Evolutionary conservation across 805 yeast species (phyloP), one percentile per base, ranked within the genome.

Genomic region (Wickerhamomyces queroliae): DNA sequence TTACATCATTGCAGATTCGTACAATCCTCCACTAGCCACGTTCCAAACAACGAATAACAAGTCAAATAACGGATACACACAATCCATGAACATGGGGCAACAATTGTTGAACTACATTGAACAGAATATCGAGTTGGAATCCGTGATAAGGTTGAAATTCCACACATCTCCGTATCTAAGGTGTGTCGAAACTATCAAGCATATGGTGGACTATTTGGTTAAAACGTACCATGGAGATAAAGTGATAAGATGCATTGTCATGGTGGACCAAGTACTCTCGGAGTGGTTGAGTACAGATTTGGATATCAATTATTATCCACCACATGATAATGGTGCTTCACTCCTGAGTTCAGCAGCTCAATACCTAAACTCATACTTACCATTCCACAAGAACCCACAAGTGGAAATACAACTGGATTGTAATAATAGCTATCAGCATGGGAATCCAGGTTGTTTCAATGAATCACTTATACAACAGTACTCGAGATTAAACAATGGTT

Each of bases 121-220:
- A 5, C 35, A 45, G 10, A 52, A 51, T 28, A 43, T 46, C 5
- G 32, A 41, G 5, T 47, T 47, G 21, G 21, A 37, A 4, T 23
- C n/a, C 2, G 44, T 53, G 3, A 44, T 40, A 7, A n/a, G n/a
- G n/a, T 36, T 55, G 12, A 40, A 48, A 17, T 46, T 55, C 36
- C 73, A 69, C 45, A 57, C 66, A 5, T 68, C 73, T 2, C 74
- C 74, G 0, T 69, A 69, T 41, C 58, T 67, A 32, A 45, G 74
- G 43, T 69, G 74, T 45, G 50, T 69, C 6, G 72, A 69, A 46
- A 69, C 73, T 0, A 55, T 54, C 35, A 54, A 50, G 37, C 41
- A 42, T 42, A 41, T 54, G 36, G 34, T 48, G 13, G 60, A 55
- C 35, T 43, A 42, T 33, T 33, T 55, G 13, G 42, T 40, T 2